Evolutionary conservation across 192 early-diverging fungal genomes (phyloP).

Genomic region (Coemansia sp.): DNA sequence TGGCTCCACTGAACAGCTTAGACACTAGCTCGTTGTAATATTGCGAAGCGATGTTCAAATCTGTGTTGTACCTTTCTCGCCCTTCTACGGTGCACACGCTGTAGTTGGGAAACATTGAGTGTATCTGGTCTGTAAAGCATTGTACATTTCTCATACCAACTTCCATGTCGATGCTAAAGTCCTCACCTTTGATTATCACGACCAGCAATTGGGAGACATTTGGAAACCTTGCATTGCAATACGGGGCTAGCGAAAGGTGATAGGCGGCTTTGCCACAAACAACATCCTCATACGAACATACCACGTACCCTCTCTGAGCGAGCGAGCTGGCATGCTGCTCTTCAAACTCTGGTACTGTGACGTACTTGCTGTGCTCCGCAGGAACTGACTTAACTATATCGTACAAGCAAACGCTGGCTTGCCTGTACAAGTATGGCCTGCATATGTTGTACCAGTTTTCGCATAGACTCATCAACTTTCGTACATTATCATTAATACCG

Average conservation of each 20-base stretch:
- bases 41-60: neutral
- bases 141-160: constrained; percentile 5
- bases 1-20: neutral
- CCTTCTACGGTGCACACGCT: neutral
- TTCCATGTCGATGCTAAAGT: neutral
- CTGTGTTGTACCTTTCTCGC: neutral
- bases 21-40: constrained; percentile 7
- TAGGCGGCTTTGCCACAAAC: neutral
- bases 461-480: neutral
- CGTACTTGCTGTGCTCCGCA: too few relatives aligned
- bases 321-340: neutral
- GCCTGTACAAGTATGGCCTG: neutral
- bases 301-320: neutral
- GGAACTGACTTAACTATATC: neutral
- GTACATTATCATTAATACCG: too few relatives aligned
- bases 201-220: neutral
- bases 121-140: neutral
- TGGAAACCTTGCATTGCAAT: neutral
- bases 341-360: neutral
- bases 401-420: neutral
- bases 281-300: neutral
- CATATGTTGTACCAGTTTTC: constrained; percentile 1
- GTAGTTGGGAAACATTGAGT: constrained; percentile 1
- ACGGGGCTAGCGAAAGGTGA: neutral
- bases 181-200: neutral